Evolutionary conservation across 192 early-diverging fungal species (phyloP), one percentile per base, ranked within the genome.

Genomic region (Coemansia sp.): DNA sequence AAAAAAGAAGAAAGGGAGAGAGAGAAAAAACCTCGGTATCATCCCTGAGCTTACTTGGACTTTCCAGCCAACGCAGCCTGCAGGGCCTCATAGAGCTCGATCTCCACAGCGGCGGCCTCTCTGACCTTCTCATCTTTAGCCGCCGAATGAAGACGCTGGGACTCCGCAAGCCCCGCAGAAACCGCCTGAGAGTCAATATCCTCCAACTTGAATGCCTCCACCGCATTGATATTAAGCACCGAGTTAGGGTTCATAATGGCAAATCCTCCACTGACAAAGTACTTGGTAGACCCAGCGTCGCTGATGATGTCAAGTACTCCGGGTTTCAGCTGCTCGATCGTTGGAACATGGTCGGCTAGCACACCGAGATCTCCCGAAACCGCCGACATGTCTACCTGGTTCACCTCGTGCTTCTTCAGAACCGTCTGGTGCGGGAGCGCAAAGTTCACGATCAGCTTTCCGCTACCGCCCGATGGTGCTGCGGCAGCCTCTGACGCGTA

Each of bases 301-400:
- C 88, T 86, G 62, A 96, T 84, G 59, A 97, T 81, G 82, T 95
- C 94, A 49, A 99, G 68, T 42, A 94, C 84, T 52, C 93, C 92
- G 47, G 95, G 92, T 82, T 91, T 91, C 49, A 99, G 89, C 88
- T 99, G 92, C 78, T 95, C 93, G 62, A 99, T 92, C 41, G 90
- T 93, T n/a, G 95, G 93, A 43, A 99, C 94, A 88, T 99, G 97
- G 86, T 93, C 92, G 67, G 94, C 95, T 19, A 99, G 88, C 67
- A 99, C 92, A 95, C 97, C 97, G 88, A 99, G 93, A 76, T 96
- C 94, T 60, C 97, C 97, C 21, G 93, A 93, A 45, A 90, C 89
- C 19, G 94, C 91, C 37, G 93, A 86, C 70, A 99, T 79, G 86
- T 99, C 97, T 66, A 99, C 94, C 82, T 98, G 96, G 59, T 88